Evolutionary conservation across 2,329 filamentous ascomycete species (phyloP), one percentile per base, ranked within the genome.

Genomic region (Arthrobotrys conoides): DNA sequence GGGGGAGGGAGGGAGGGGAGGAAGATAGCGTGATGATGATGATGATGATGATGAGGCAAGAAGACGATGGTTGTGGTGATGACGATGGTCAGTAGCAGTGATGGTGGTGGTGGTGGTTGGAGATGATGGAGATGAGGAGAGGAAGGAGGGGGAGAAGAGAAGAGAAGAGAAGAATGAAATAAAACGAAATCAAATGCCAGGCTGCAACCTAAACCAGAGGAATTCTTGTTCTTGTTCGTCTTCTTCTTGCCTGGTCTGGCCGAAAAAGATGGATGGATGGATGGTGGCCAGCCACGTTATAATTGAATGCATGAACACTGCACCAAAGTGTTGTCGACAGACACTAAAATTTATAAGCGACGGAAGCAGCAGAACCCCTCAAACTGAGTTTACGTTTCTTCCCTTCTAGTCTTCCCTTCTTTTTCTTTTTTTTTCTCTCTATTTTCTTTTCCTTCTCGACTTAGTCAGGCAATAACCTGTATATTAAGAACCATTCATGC

Each of bases 281-380:
- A 12, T 9, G 12, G 51, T 44, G 44, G 53, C 55, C 55, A 55
- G 48, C 68, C 51, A 71, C 68, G 48, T 71, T 71, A 20, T 30
- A 30, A 30, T 30, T 6, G 27, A 64, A 46, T 46, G 44, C 44
- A 46, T 18, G 49, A 44, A 27, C 1, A 44, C 18, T 27, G 51
- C 44, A 53, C 27, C 24, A 22, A 53, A 48, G 68, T 71, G 65
- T 65, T 67, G 53, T 76, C 44, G 53, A 55, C 44, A 24, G 64
- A 63, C 33, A 36, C 33, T 36, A 36, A 36, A n/a, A n/a, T n/a
- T n/a, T n/a, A 36, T 36, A 63, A 44, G 6, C 44, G 44, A 46
- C 44, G 44, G 44, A 46, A 46, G 41, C 57, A 64, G 68, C 30
- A 44, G 41, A 46, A 20, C 44, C 44, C 44, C 44, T 46, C 44